These are phyloP conservation scores for Xerocomellus amylosporus DNA, from an alignment of 768 basidiomycete genomes.

Conservation along the genomic window DNA sequence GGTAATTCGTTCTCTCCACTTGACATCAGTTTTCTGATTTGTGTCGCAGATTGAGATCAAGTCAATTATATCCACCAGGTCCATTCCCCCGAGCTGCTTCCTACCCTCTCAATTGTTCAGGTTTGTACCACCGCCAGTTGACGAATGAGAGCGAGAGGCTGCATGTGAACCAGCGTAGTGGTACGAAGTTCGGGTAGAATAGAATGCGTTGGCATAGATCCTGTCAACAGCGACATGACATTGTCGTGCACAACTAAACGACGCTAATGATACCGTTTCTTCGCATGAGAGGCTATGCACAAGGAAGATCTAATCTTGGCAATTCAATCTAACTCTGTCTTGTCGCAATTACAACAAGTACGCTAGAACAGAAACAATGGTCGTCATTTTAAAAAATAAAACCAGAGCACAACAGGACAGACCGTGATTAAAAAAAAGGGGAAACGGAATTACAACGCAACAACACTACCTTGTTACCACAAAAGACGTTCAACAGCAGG, in stretches of 20 bases:
- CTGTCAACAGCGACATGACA: no score
- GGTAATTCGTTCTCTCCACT: no score
- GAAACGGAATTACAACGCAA: not conserved
- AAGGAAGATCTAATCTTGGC: not conserved
- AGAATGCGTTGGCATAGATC: no score
- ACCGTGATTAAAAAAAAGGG: not conserved
- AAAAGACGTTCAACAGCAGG: slow-evolving; percentile 7
- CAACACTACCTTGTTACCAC: slow-evolving; percentile 1
- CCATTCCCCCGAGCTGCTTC: no score
- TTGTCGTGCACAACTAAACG: no score
- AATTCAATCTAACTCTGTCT: slow-evolving; percentile 2
- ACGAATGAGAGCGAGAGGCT: no score
- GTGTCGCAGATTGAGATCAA: not conserved
- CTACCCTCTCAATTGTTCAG: no score
- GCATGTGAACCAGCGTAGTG: no score
- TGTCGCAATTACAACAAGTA: slow-evolving; percentile 11
- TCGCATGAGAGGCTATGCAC: no score
- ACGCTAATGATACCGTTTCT: no score
- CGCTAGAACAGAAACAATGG: slow-evolving; percentile 7
- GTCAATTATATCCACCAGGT: not conserved
- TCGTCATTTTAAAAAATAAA: not conserved
- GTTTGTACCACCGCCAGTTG: no score
- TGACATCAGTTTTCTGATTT: not conserved
- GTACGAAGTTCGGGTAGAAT: no score
- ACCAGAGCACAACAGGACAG: slow-evolving; percentile 1